Base-by-base conservation (phyloP, 495 filamentous ascomycete species). In the Amphirosellinia nigrospora region DNA sequence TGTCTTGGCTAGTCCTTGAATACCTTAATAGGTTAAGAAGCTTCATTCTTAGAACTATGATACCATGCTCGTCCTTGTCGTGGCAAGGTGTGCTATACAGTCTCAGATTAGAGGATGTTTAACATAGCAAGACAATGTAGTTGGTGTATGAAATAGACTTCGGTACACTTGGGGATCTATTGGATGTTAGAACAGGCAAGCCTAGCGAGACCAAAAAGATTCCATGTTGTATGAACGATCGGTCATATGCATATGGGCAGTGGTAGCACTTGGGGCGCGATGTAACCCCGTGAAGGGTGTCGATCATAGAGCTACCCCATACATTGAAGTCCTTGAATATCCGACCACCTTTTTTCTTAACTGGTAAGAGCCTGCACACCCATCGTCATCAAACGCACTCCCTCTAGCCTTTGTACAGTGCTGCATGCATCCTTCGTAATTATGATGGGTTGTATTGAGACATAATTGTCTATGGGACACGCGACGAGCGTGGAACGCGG, bases 161-260 rank as follows among this genome's bases (percentile, higher is more conserved):
- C 48, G 60, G 46, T 58, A 62, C 68, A 28, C 32, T 64, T 60
- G 59, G 48, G 48, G 50, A 56, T 64, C 56, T 64, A 64, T 64
- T 53, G 28, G 52, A 48, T 55, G 32, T 30, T 16, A 45, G 68
- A 34, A 61, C 48, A 50, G 50, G 28, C 55, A 38, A 58, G 59
- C 68, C 59, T 50, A 30, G 60, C 41, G 56, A 61, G 58, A 39
- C 36, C 34, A 61, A 39, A 62, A 26, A 58, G 41, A 34, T n/a
- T 15, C 36, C 21, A 45, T 32, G 21, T 34, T 43, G 50, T 56
- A 38, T 59, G 64, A 26, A 58, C 30, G 23, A 36, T 28, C 16
- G 64, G 64, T 67, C 64, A 67, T 67, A 67, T 67, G 64, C 64
- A 46, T 58, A 38, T 67, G 52, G 39, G 64, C 50, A 50, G 41